Evolutionary conservation across 805 yeast genomes (phyloP).

Genomic region (Lipomyces lipofer): DNA sequence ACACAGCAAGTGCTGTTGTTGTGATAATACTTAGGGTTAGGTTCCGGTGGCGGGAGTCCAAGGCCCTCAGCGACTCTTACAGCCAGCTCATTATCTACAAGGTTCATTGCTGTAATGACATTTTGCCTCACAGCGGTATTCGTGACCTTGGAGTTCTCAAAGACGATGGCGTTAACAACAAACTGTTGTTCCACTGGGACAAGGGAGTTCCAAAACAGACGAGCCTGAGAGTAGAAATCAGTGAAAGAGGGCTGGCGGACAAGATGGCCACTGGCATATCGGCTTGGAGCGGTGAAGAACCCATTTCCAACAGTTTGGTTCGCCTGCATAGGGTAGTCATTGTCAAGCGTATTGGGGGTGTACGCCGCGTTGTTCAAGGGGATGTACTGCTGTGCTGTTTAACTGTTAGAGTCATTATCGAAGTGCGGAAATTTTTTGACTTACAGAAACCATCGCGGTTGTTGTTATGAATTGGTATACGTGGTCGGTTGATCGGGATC

Average conservation of each 20-base stretch:
- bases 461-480: constrained; percentile 52
- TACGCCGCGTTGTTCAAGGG: neutral
- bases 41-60: neutral
- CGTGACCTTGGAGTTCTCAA: constrained; percentile 3
- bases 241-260: neutral
- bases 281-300: constrained; percentile 2
- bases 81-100: neutral
- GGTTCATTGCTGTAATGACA: neutral
- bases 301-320: constrained; percentile 5
- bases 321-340: constrained; percentile 1
- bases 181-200: constrained; percentile 4
- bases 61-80: neutral
- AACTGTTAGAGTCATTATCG: neutral
- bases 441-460: constrained; percentile 65
- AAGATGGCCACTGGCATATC: neutral
- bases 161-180: neutral
- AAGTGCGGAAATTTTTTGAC: neutral
- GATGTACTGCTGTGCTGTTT: neutral
- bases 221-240: constrained; percentile 5
- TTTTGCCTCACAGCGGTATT: constrained; percentile 1
- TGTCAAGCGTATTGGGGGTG: constrained; percentile 2
- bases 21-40: constrained; percentile 5
- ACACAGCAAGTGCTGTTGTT: constrained; percentile 1
- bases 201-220: constrained; percentile 5
- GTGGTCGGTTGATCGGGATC: constrained; percentile 85